These are phyloP conservation scores for Collybiopsis luxurians DNA, from an alignment of 768 basidiomycete species.

Conservation along the genomic window DNA sequence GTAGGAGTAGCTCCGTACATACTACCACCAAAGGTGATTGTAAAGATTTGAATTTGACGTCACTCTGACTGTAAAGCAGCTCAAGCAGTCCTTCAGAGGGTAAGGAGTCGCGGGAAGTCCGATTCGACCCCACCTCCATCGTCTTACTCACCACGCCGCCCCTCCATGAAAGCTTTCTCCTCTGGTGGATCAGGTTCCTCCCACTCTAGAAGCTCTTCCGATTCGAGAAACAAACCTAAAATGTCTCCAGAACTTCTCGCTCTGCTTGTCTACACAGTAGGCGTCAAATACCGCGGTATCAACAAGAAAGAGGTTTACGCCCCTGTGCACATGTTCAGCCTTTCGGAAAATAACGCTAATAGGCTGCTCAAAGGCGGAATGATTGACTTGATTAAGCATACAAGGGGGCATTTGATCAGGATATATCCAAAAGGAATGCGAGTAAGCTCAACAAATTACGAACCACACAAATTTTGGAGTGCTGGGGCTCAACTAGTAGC, in stretches of 20 bases:
- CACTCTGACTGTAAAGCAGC: constrained; percentile 31
- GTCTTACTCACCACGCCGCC: not conserved
- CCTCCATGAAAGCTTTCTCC: not conserved
- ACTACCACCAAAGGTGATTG: constrained; percentile 18
- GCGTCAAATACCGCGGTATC: constrained; percentile 91
- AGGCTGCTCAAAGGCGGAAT: constrained; percentile 66
- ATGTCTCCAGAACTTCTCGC: constrained; percentile 75
- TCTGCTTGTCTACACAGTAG: constrained; percentile 90
- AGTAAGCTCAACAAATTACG: constrained; percentile 82
- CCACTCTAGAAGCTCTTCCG: not conserved
- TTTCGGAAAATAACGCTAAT: constrained; percentile 81
- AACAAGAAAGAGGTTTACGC: constrained; percentile 84
- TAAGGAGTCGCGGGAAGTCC: constrained; percentile 31
- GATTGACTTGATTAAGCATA: constrained; percentile 83
- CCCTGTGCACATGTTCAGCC: constrained; percentile 87
- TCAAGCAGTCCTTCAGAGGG: constrained; percentile 38
- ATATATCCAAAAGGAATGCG: constrained; percentile 85
- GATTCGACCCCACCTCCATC: constrained; percentile 13
- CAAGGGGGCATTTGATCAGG: constrained; percentile 74
- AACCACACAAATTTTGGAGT: constrained; percentile 88
- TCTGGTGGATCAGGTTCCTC: constrained; percentile 10
- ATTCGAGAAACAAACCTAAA: constrained; percentile 45
- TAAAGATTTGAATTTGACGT: too few relatives aligned
- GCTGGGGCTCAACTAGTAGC: constrained; percentile 89
- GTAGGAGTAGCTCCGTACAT: constrained; percentile 14